Percentiles rank a stretch among this genome's conserved stretches.
Conservation (phyloP, 352 stramenopile genomes). For the Phytophthora agathidicida region DNA sequence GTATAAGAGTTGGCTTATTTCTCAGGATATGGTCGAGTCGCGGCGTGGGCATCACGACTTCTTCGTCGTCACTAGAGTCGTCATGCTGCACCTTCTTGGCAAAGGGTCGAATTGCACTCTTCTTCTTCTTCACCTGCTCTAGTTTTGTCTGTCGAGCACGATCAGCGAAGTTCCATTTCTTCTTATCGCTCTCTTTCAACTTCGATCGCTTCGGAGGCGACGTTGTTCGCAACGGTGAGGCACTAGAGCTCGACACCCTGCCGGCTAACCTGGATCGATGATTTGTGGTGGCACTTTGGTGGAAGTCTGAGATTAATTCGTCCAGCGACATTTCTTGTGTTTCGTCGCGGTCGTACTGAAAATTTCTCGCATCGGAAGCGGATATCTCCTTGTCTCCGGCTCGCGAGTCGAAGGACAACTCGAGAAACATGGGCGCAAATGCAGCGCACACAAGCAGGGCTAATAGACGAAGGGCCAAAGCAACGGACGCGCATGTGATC, state of each 20-base stretch:
- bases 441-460: no score
- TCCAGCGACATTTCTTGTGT: conserved; percentile 44
- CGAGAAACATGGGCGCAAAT: conserved; percentile 27
- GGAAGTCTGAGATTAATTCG: conserved; percentile 56
- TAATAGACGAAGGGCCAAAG: no score
- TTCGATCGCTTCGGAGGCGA: conserved; percentile 24
- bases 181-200: conserved; percentile 4
- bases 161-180: conserved; percentile 3
- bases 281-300: conserved; percentile 39
- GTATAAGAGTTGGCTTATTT: conserved; percentile 45
- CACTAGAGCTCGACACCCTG: neutral
- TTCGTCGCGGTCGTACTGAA: conserved; percentile 10
- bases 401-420: conserved; percentile 37
- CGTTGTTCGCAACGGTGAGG: conserved; percentile 1
- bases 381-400: conserved; percentile 7
- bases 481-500: no score
- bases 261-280: neutral
- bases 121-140: conserved; percentile 4
- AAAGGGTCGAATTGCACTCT: neutral
- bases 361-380: neutral
- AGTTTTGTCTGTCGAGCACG: neutral
- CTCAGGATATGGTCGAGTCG: conserved; percentile 47
- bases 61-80: conserved; percentile 18
- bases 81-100: neutral
- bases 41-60: conserved; percentile 48